A percentile compares a stretch with the other conserved stretches of the same genome.
These are phyloP conservation scores for Cytauxzoon felis DNA, from an alignment of 169 alveolate genomes.

Conservation along the genomic window DNA sequence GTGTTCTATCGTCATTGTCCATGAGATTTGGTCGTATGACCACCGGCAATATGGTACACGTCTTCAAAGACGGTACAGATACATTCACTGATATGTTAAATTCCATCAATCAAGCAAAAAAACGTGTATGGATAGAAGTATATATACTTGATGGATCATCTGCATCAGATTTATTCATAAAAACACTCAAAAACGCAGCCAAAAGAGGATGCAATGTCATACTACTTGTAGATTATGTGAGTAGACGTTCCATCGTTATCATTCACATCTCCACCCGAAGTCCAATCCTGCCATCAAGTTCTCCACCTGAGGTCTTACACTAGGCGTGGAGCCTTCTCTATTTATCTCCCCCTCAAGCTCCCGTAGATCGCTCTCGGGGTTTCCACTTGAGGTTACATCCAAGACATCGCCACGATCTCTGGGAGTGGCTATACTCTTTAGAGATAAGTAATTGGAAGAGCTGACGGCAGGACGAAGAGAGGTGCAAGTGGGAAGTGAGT, in stretches of 20 bases:
- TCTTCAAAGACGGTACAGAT: conserved; percentile 40
- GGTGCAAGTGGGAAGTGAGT: conserved; percentile 53
- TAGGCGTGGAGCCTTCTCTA: too few species aligned
- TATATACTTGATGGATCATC: conserved; percentile 81
- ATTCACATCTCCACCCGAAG: too few species aligned
- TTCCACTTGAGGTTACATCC: too few species aligned
- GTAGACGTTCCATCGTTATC: conserved; percentile 17
- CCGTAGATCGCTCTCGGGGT: too few species aligned
- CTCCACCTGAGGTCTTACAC: too few species aligned
- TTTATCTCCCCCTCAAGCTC: too few species aligned
- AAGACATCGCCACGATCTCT: too few species aligned
- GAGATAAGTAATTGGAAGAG: too few species aligned
- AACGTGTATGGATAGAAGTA: conserved; percentile 78
- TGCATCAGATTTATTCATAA: conserved; percentile 64
- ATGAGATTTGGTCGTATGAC: conserved; percentile 44
- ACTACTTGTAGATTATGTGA: conserved; percentile 69
- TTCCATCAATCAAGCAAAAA: conserved; percentile 65
- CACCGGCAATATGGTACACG: conserved; percentile 39
- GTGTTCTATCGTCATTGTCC: conserved; percentile 5
- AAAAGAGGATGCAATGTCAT: conserved; percentile 78
- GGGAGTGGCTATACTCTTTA: too few species aligned
- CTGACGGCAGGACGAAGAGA: too few species aligned
- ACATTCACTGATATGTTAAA: conserved; percentile 36
- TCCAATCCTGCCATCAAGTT: too few species aligned
- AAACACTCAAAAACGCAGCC: conserved; percentile 75